Conservation (phyloP, 352 stramenopile species). For the Blastocystis sp. region DNA sequence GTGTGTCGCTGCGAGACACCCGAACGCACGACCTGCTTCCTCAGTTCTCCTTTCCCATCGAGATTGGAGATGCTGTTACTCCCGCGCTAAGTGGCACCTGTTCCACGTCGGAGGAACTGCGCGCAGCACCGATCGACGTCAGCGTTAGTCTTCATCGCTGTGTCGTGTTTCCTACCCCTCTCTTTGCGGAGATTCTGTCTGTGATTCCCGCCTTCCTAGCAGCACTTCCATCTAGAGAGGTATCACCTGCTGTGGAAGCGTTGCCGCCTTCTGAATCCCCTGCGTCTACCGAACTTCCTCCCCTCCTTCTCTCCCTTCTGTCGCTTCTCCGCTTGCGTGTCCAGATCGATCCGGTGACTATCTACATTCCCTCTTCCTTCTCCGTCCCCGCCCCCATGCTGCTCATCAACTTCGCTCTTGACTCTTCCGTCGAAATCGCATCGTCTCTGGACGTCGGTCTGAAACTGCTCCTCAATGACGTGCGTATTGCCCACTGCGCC, state of each 20-base stretch:
- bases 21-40: not conserved
- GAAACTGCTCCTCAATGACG: not conserved
- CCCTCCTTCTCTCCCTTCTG: not conserved
- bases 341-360: not conserved
- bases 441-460: not conserved
- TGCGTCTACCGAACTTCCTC: not conserved
- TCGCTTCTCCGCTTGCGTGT: not conserved
- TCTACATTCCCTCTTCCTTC: constrained; percentile 47
- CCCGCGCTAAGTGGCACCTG: not conserved
- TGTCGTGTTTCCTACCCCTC: not conserved
- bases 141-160: not conserved
- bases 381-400: not conserved
- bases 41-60: not conserved
- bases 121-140: not conserved
- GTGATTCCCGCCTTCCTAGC: not conserved
- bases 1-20: not conserved
- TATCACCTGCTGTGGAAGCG: not conserved
- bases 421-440: not conserved
- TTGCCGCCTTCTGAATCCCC: not conserved
- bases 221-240: not conserved
- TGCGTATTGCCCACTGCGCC: not conserved
- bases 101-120: not conserved
- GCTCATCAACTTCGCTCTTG: not conserved
- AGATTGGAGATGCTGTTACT: not conserved
- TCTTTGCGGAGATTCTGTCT: constrained; percentile 8